Base-by-base conservation (phyloP, 2,329 filamentous ascomycete genomes). In the Cercospora sp. region DNA sequence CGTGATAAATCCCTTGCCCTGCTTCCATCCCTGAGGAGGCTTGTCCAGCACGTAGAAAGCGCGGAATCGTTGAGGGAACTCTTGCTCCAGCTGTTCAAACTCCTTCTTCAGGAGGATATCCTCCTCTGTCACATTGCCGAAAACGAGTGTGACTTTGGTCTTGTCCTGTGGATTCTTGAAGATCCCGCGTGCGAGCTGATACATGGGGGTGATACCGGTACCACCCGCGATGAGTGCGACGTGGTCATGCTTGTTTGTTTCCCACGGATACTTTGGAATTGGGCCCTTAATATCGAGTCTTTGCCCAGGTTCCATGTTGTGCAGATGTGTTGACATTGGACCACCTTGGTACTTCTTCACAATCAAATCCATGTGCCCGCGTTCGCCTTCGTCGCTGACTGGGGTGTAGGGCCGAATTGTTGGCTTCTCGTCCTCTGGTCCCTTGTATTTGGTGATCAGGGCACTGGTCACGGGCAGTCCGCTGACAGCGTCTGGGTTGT, bases 201-300 rank as follows among this genome's bases (percentile, higher is more conserved):
- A 98, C 94, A 98, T 97, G 74, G 95, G 95, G 10, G 95, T 95
- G 80, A 99, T 97, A 69, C 95, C 95, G 7, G 95, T 97, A 72
- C 95, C 95, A 75, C 95, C 95, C n/a, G 94, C 93, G 71, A 99
- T 87, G 73, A 94, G 85, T 45, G 88, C 90, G 75, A 96, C 88
- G 84, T 98, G 93, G 69, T 92, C 72, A 84, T 97, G 94, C 88
- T 97, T 97, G 87, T 98, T 98, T 74, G 90, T 78, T 63, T 88
- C 79, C 94, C 94, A 98, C 33, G 88, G 82, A 82, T 97, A 98
- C 83, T 99, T 99, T 76, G 93, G 92, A 45, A 99, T 88, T 2
- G 95, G 95, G 18, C 95, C 95, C 87, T 99, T 98, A 84, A 99
- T 89, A 70, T 94, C 90, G 65, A 99, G 89, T 16, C 86, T 85